Base-by-base conservation (phyloP, 805 yeast genomes). In the Cyberlindnera mycetangii region DNA sequence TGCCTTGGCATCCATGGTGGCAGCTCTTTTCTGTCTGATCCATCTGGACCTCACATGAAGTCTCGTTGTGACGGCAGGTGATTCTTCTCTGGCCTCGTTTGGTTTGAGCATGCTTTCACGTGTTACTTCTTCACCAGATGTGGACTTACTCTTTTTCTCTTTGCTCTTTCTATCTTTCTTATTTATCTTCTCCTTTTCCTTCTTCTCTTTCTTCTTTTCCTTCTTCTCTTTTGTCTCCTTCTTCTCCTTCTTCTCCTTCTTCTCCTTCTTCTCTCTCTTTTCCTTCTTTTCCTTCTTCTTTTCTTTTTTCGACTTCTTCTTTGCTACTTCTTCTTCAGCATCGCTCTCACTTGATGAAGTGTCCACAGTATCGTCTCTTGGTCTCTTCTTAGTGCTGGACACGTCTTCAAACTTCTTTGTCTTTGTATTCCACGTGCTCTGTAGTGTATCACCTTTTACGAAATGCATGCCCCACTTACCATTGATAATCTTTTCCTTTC, bases 391-490 rank as follows among this genome's bases (percentile, higher is more conserved):
- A 18, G 34, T 14, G 3, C 22, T 37, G 11, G 24, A 27, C 8
- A 38, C n/a, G 24, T 37, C 58, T 56, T 55, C 60, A 49, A 74
- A 52, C 21, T 59, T 59, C 55, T 70, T 73, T 20, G 70, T 64
- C 49, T 81, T 79, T 1, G 74, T 66, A 60, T 89, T 90, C 87
- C 95, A 83, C 0, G 96, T 86, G 54, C 96, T 87, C 42, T 77
- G 74, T 48, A 92, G 68, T 1, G 83, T 83, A 37, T 86, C 97
- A 5, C 97, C 97, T 58, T 75, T 81, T 8, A 92, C 85, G 65
- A 92, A 92, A 49, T 80, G 79, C 62, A 92, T 81, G 7, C 97
- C 97, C 85, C 90, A 83, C 54, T 79, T 85, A 14, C 96, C 95
- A 56, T 80, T 82, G n/a, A 88, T 70, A 27, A 89, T 81, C 39